Conservation (phyloP, 441 rosid genomes). For the Aleurites moluccanus region DNA sequence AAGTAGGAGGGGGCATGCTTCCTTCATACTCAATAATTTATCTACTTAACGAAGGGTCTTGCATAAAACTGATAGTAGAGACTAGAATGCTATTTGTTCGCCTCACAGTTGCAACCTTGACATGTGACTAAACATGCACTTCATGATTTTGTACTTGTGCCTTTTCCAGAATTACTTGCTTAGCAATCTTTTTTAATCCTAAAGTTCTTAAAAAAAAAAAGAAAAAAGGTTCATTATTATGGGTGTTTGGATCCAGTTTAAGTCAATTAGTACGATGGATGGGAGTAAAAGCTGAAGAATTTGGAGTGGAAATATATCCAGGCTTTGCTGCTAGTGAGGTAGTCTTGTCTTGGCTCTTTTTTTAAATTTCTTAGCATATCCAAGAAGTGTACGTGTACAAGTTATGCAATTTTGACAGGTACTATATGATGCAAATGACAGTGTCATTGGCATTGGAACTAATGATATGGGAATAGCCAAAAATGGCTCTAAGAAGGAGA, state of each 20-base stretch:
- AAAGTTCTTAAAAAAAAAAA: not conserved
- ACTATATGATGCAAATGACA: constrained; percentile 57
- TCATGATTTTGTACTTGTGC: not conserved
- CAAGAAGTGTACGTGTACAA: constrained; percentile 23
- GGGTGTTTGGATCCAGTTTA: constrained; percentile 50
- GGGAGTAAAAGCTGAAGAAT: constrained; percentile 92
- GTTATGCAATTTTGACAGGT: constrained; percentile 47
- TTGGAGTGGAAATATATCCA: constrained; percentile 95
- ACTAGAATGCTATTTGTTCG: not conserved
- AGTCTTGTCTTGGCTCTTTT: constrained; percentile 16
- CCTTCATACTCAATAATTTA: no score
- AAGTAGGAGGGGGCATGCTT: no score
- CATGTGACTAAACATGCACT: not conserved
- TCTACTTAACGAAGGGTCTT: no score
- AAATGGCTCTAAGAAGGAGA: constrained; percentile 86
- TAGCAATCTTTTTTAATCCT: constrained; percentile 19
- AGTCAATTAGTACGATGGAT: constrained; percentile 90
- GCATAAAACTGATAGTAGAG: not conserved
- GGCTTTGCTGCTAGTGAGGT: constrained; percentile 98
- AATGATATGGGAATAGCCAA: constrained; percentile 97
- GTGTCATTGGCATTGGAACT: constrained; percentile 81
- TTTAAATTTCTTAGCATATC: constrained; percentile 3
- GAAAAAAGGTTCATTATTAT: constrained; percentile 15
- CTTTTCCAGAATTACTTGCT: not conserved
- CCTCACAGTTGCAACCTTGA: not conserved